These are phyloP conservation scores for Fraxinus platypoda DNA, from an alignment of 305 asterid species.

Conservation along the genomic window DNA sequence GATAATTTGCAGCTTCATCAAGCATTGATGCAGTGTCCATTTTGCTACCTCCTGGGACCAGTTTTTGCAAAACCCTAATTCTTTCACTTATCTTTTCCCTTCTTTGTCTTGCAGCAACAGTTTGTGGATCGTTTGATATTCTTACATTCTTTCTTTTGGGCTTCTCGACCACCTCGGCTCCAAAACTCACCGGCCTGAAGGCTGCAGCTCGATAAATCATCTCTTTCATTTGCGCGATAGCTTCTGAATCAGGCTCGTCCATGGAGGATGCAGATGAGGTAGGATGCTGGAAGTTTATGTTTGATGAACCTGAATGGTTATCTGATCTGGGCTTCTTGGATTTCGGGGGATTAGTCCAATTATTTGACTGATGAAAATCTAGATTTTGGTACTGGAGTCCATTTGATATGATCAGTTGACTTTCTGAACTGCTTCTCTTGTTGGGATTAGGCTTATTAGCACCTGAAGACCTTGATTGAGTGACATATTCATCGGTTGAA, in stretches of 20 bases:
- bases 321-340: conserved; percentile 38
- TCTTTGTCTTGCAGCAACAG: conserved; percentile 89
- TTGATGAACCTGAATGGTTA: conserved; percentile 33
- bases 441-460: conserved; percentile 1
- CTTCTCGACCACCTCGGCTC: conserved; percentile 52
- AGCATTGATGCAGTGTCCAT: conserved; percentile 99
- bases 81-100: conserved; percentile 93
- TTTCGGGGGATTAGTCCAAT: conserved; percentile 30
- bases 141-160: conserved; percentile 76
- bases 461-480: background rate
- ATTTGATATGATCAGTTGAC: conserved; percentile 14
- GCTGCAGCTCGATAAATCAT: conserved; percentile 95
- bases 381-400: conserved; percentile 1
- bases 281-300: conserved; percentile 68
- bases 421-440: conserved; percentile 37
- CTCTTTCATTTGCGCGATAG: conserved; percentile 93
- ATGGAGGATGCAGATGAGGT: conserved; percentile 44
- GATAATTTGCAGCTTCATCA: conserved; percentile 92
- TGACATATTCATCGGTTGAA: conserved; percentile 7
- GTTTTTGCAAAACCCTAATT: conserved; percentile 78
- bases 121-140: conserved; percentile 86
- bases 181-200: conserved; percentile 76
- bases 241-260: conserved; percentile 80
- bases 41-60: conserved; percentile 92
- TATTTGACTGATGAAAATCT: conserved; percentile 8